phyloP scores from a whole-genome alignment of 306 rosid genomes.

The Vigna mungo region DNA sequence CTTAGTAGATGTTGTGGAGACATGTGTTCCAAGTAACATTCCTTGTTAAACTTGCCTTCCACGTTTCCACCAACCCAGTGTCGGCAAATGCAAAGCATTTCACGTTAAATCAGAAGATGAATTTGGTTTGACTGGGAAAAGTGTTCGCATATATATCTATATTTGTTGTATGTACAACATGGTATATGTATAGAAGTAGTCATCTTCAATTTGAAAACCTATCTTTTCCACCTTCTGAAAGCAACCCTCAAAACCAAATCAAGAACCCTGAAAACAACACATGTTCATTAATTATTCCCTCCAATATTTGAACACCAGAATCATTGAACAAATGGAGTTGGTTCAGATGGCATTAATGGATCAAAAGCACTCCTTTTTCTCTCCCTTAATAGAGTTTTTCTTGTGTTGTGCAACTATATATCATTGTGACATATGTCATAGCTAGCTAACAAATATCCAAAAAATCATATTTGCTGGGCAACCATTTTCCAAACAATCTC shows the following conservation, averaged over 20 bases:
- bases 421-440: neutral
- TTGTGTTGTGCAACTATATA: neutral
- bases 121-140: constrained; percentile 23
- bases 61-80: neutral
- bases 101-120: constrained; percentile 33
- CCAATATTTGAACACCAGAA: neutral
- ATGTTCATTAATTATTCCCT: constrained; percentile 3
- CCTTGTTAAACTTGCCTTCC: constrained; percentile 41
- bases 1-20: neutral
- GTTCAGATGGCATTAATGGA: neutral
- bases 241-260: neutral
- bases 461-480: neutral
- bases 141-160: too few species aligned
- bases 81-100: constrained; percentile 44
- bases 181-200: neutral
- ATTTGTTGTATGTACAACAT: too few species aligned
- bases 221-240: neutral
- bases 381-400: too few species aligned
- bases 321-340: neutral
- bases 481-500: neutral
- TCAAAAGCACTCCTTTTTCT: neutral
- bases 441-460: neutral
- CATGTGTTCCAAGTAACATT: constrained; percentile 15
- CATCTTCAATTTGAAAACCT: constrained; percentile 38
- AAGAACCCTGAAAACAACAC: neutral